Conservation (phyloP, 495 filamentous ascomycete species). For the Xylaria sp. region DNA sequence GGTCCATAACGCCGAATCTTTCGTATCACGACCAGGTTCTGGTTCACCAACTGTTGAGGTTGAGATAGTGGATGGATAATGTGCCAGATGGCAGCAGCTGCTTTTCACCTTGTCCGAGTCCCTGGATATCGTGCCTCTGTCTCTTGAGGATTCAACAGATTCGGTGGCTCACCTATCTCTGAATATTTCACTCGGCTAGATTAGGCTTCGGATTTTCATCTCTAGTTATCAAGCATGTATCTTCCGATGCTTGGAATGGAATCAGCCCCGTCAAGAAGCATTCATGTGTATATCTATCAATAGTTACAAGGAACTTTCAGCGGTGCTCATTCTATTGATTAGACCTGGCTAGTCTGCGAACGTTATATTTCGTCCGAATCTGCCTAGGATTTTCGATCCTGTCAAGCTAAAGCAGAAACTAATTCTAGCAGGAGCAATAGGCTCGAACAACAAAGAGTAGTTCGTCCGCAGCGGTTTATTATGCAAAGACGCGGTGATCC, state of each 20-base stretch:
- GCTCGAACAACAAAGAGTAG: neutral
- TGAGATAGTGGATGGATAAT: constrained; percentile 13
- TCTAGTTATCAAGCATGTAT: neutral
- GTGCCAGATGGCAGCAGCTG: constrained; percentile 28
- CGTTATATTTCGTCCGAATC: neutral
- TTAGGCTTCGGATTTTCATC: neutral
- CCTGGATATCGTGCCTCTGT: neutral
- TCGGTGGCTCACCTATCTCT: neutral
- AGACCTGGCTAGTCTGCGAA: neutral
- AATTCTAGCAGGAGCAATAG: neutral
- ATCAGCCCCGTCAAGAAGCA: neutral
- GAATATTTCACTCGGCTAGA: neutral
- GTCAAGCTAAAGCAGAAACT: neutral
- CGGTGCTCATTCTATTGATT: neutral
- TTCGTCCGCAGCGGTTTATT: constrained; percentile 2
- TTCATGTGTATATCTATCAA: neutral
- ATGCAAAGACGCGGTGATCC: neutral
- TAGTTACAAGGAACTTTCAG: neutral
- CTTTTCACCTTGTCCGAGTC: neutral
- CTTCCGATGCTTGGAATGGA: neutral
- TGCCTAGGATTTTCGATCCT: neutral
- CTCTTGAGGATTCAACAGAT: neutral
- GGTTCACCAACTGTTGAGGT: constrained; percentile 18
- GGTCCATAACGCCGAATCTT: neutral
- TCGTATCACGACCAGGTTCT: neutral